Base-by-base conservation (phyloP, 345 rosid genomes). In the Pelargonium nanum region DNA sequence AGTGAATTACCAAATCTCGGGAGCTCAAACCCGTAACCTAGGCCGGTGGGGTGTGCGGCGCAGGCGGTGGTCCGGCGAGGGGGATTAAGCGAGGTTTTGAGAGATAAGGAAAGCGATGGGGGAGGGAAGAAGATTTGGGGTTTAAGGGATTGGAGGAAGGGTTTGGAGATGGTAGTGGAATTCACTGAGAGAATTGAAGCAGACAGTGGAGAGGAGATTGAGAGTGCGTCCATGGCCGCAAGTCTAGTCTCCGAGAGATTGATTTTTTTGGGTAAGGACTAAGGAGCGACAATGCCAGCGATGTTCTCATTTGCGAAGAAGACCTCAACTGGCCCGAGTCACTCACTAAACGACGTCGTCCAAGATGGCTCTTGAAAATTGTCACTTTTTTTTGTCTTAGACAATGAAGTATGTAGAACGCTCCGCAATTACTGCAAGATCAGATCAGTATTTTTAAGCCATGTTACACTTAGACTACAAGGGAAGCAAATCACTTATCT, bases 161-260 rank as follows among this genome's bases (percentile, higher is more conserved):
- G 28, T 66, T 80, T 22, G 57, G 52, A 12, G 74, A 64, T 40
- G 48, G 58, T 65, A 19, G 24, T 5, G 20, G 56, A 51, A 16
- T 24, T 19, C 55, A 26, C 24, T 17, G 19, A 53, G 63, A 23
- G 52, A 15, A 56, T 34, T 16, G 56, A 58, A 25, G 61, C 48
- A 65, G 51, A 28, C 1, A 24, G 32, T 4, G 55, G 56, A 52
- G 81, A 75, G 22, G 88, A 76, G 52, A 75, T 68, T 8, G 86
- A 79, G 60, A 81, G 77, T 68, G 70, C 60, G 51, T 60, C 81
- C 86, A 83, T 83, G 70, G 78, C 64, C 61, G 72, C 21, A 67
- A 58, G 54, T 28, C 52, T 57, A 62, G 69, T 32, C 24, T 53
- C 58, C 12, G 58, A 55, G 59, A 34, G 21, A 22, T 28, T 7